phyloP scores from a whole-genome alignment of 129 eudicot genomes.

The Silybum marianum region DNA sequence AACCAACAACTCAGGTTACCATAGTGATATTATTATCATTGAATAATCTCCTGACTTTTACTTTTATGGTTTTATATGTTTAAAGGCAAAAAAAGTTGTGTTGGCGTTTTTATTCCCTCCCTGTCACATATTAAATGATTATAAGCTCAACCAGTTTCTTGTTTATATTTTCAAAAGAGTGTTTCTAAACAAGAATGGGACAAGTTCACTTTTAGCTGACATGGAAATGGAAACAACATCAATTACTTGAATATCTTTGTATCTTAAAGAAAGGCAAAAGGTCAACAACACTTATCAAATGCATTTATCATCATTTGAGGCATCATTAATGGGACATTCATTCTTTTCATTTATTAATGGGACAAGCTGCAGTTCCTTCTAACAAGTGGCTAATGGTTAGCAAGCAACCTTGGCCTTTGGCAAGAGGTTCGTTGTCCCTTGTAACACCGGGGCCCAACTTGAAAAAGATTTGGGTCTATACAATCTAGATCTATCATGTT shows the following conservation, averaged over 20 bases:
- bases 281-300: conserved; percentile 18
- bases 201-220: conserved; percentile 14
- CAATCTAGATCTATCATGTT: background rate
- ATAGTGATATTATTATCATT: conserved; percentile 3
- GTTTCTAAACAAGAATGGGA: background rate
- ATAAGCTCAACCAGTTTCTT: conserved; percentile 19
- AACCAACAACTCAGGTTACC: conserved; percentile 81
- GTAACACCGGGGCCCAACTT: background rate
- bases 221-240: conserved; percentile 6
- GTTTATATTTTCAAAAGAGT: conserved; percentile 9
- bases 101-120: background rate
- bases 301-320: conserved; percentile 18
- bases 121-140: conserved; percentile 11
- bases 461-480: background rate
- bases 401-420: background rate
- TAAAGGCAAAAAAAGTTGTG: conserved; percentile 18
- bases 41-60: background rate
- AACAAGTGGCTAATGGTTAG: background rate
- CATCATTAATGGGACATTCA: conserved; percentile 1
- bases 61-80: conserved; percentile 13
- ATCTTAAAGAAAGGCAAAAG: conserved; percentile 13
- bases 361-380: background rate
- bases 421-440: background rate
- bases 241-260: background rate
- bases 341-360: conserved; percentile 15